Evolutionary conservation across 1,139 yeast genomes (phyloP).

Genomic region (Debaryomyces robertsiae): DNA sequence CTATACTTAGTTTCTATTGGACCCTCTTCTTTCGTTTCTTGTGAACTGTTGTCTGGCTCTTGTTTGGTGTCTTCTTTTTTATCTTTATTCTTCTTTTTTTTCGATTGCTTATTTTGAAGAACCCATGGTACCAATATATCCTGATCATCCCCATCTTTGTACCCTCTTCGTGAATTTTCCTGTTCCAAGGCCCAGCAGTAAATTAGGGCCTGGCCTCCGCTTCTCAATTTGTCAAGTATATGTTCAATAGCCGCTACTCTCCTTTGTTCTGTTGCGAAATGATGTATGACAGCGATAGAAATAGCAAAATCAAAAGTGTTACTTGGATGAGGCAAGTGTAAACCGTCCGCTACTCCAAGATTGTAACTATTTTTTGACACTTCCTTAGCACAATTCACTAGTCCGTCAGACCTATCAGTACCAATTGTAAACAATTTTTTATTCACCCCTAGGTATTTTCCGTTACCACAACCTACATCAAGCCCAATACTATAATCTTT

Average conservation of each 20-base stretch:
- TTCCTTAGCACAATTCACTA: constrained; percentile 68
- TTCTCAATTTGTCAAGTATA: constrained; percentile 59
- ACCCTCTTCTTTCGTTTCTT: constrained; percentile 8
- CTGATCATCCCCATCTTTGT: constrained; percentile 86
- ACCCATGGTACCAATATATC: constrained; percentile 98
- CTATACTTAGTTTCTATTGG: constrained; percentile 64
- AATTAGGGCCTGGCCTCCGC: constrained; percentile 70
- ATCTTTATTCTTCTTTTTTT: constrained; percentile 26
- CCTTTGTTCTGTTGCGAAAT: constrained; percentile 82
- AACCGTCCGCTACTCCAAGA: constrained; percentile 74
- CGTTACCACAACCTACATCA: constrained; percentile 96
- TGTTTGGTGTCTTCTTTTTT: constrained; percentile 15
- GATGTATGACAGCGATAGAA: constrained; percentile 94
- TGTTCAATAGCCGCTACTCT: constrained; percentile 72
- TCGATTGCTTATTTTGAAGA: constrained; percentile 46
- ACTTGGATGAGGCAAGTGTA: constrained; percentile 65
- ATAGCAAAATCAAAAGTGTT: constrained; percentile 82
- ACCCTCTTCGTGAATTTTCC: constrained; percentile 81
- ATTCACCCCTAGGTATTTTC: constrained; percentile 81
- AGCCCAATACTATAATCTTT: constrained; percentile 46
- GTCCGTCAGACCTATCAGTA: constrained; percentile 79
- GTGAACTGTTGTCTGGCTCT: constrained; percentile 18
- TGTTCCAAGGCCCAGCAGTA: constrained; percentile 98
- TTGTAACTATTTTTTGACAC: constrained; percentile 37
- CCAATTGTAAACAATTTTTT: constrained; percentile 70